Base-by-base conservation (phyloP, 148 eudicot species). In the Chenopodium berlandieri region DNA sequence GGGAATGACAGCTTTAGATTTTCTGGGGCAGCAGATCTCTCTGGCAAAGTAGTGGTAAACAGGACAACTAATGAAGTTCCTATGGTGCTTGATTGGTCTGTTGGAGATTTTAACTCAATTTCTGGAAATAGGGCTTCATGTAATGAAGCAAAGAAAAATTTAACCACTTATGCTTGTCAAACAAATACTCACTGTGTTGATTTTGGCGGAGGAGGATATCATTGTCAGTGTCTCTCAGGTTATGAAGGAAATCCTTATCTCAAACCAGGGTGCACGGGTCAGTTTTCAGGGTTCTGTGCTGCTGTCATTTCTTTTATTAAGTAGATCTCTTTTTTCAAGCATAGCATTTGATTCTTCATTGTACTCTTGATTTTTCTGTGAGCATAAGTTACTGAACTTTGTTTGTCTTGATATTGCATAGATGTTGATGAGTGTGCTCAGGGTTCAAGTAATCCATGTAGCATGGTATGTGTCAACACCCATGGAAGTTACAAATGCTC, bases 151-250 rank as follows among this genome's bases (percentile, higher is more conserved):
- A 34, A 70, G 48, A 70, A 16, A 37, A 70, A 70, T 75, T n/a
- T 71, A 37, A 20, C 76, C 3, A 48, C 65, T 1, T 88, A 83
- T 74, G 84, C 56, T 8, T 86, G 90, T 66, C 82, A 88, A 20
- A 2, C 19, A 7, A 70, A 16, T 70, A 31, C 73, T 9, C 4
- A 1, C 0, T 70, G 73, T 37, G 19, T 70, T 34, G 73, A 70
- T 56, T 50, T 46, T 27, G 67, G 34, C 1, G 37, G 10, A 25
- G 25, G 14, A 10, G 72, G 73, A 17, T 37, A 70, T 12, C 73
- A 17, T 5, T 70, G 73, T 20, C 30, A 17, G 10, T 70, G 73
- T 20, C 16, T 70, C 2, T 0, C 0, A 13, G 73, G 73, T 19
- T 70, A 16, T 70, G 10, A 70, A 8, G 73, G 73, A 2, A 70